These are phyloP conservation scores for Leonotis leonurus DNA, from an alignment of 257 asterid genomes.

Conservation along the genomic window DNA sequence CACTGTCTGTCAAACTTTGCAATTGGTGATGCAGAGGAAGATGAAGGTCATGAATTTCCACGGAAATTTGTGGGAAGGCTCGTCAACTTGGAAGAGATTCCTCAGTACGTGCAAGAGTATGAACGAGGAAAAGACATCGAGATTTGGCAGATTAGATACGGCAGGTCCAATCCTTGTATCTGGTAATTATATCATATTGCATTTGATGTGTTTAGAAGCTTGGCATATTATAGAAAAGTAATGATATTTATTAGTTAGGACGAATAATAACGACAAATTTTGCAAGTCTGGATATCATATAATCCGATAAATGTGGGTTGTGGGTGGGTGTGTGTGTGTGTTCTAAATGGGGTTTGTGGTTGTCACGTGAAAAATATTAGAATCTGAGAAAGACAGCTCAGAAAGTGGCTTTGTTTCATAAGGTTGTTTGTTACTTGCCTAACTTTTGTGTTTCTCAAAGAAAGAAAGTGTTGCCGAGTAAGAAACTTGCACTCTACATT, in stretches of 20 bases:
- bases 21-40: conserved; percentile 28
- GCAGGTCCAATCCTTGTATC: conserved; percentile 1
- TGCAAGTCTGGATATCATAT: conserved; percentile 11
- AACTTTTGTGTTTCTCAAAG: background rate
- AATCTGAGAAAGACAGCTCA: conserved; percentile 12
- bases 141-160: conserved; percentile 67
- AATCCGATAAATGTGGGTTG: too few relatives aligned
- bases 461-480: background rate
- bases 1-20: background rate
- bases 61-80: conserved; percentile 42
- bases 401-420: conserved; percentile 21
- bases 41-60: conserved; percentile 21
- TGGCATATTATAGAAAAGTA: background rate
- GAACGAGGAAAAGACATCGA: conserved; percentile 75
- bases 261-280: background rate
- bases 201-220: too few relatives aligned
- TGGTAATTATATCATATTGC: conserved; percentile 1
- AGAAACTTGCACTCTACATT: too few relatives aligned
- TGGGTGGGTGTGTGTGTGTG: too few relatives aligned
- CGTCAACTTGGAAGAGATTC: conserved; percentile 51
- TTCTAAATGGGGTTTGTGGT: too few relatives aligned
- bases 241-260: background rate
- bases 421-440: too few relatives aligned
- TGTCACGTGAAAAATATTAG: conserved; percentile 19
- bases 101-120: conserved; percentile 58